phyloP scores from a whole-genome alignment of 495 filamentous ascomycete genomes.

The Immersiella caudata region DNA sequence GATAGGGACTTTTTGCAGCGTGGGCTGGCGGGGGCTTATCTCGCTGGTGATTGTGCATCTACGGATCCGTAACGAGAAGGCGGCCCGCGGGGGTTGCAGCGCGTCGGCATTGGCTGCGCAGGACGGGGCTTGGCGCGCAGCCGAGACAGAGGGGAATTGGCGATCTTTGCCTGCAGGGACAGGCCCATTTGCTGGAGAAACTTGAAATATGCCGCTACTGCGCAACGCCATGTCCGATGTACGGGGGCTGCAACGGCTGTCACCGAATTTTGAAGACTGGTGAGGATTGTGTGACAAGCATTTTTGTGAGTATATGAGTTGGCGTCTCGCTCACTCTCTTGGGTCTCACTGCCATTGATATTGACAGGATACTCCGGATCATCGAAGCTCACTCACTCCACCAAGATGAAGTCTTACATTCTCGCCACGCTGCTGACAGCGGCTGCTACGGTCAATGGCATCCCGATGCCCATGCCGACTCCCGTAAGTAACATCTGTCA shows the following conservation, averaged over 20 bases:
- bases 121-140: constrained; percentile 7
- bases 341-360: neutral
- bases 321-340: neutral
- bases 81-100: constrained; percentile 19
- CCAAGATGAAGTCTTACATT: constrained; percentile 34
- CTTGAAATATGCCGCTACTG: no score
- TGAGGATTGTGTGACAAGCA: neutral
- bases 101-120: constrained; percentile 24
- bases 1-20: neutral
- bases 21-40: constrained; percentile 26
- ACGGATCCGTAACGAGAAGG: no score
- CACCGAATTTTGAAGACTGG: neutral
- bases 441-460: constrained; percentile 29
- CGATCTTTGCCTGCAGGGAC: constrained; percentile 1
- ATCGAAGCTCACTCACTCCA: neutral
- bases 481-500: constrained; percentile 30
- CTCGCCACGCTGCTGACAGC: constrained; percentile 28
- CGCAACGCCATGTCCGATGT: neutral
- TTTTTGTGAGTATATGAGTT: neutral
- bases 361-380: neutral
- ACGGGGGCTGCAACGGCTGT: neutral
- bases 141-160: constrained; percentile 4
- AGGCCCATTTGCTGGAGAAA: neutral
- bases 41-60: neutral
- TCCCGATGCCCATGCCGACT: constrained; percentile 39